Evolutionary conservation across 2,329 filamentous ascomycete genomes (phyloP).

Genomic region (Fusarium lyarnte): DNA sequence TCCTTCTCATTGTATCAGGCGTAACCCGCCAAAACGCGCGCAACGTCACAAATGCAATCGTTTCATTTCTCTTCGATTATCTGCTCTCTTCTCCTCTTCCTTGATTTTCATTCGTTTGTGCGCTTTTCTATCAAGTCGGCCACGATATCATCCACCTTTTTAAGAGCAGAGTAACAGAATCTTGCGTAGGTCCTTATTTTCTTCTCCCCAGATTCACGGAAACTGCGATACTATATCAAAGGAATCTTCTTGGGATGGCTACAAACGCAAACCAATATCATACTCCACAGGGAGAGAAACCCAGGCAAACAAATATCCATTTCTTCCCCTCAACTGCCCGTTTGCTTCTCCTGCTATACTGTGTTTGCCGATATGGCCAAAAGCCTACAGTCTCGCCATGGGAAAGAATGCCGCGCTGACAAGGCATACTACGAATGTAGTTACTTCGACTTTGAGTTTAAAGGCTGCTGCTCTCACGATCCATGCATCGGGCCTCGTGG

Average conservation of each 20-base stretch:
- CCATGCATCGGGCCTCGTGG: constrained; percentile 50
- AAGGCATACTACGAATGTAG: constrained; percentile 52
- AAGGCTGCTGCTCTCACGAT: constrained; percentile 58
- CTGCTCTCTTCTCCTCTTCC: not conserved
- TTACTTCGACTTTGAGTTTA: constrained; percentile 45
- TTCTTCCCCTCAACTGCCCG: not conserved
- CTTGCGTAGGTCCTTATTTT: not conserved
- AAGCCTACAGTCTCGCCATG: constrained; percentile 5
- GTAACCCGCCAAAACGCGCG: constrained; percentile 9
- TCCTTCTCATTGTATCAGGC: not conserved
- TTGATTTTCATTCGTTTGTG: not conserved
- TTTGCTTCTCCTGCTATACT: constrained; percentile 1
- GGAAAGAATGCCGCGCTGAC: constrained; percentile 43
- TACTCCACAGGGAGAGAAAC: not conserved
- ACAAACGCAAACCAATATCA: not conserved
- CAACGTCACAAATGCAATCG: constrained; percentile 10
- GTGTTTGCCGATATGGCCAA: constrained; percentile 25
- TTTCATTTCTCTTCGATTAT: not conserved
- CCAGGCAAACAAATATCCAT: not conserved
- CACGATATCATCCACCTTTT: not conserved
- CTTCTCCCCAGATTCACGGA: constrained; percentile 27
- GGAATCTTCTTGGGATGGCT: not conserved
- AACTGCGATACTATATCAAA: constrained; percentile 24
- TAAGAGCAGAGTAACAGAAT: not conserved
- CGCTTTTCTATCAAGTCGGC: not conserved